Evolutionary conservation across 805 yeast genomes (phyloP), one percentile per base, ranked within the genome.

Genomic region (Gaillardinia entomophila): DNA sequence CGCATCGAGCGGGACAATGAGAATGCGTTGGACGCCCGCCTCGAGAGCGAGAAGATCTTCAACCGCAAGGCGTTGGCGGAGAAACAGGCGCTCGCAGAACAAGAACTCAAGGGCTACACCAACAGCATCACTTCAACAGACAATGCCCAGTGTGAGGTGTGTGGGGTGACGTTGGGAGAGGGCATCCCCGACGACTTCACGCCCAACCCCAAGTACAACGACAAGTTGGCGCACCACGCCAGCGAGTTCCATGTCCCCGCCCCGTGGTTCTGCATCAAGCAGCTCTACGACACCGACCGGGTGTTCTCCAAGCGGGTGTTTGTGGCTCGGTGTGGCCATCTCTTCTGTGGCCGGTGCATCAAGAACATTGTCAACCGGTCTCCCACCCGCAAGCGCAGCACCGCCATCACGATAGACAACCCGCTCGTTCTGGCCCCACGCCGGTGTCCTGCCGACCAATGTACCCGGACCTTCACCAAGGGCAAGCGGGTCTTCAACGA

Each of bases 311-410:
- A 68, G 45, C 69, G 87, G 38, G 71, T 82, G 2, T 87, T 79
- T 48, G 71, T 84, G 0, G 56, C 60, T 10, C 59, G 55, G 25
- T 87, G 96, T 62, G 96, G 96, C 0, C 96, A 87, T 60, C 72
- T 79, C 1, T 87, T 75, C 52, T 87, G 96, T 55, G 96, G 96
- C 1, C 57, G 90, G 26, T 87, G 96, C 57, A 82, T 82, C 15
- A 75, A 75, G 42, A 72, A 77, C 44, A 76, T 82, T n/a, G 71
- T 71, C 12, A 68, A 71, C 44, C 48, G 68, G 32, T 61, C 64
- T 46, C 37, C 51, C 35, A 36, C 38, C n/a, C 48, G 43, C n/a
- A 31, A 30, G 14, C 17, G 28, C n/a, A 34, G 35, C 12, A 39
- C 31, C 22, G 34, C 32, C 6, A 28, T 49, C 24, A 40, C 48